A percentile compares a stretch with the other conserved stretches of the same genome.
These are phyloP conservation scores for Endocladia muricata DNA, from an alignment of 31 red algal species.

Conservation along the genomic window DNA sequence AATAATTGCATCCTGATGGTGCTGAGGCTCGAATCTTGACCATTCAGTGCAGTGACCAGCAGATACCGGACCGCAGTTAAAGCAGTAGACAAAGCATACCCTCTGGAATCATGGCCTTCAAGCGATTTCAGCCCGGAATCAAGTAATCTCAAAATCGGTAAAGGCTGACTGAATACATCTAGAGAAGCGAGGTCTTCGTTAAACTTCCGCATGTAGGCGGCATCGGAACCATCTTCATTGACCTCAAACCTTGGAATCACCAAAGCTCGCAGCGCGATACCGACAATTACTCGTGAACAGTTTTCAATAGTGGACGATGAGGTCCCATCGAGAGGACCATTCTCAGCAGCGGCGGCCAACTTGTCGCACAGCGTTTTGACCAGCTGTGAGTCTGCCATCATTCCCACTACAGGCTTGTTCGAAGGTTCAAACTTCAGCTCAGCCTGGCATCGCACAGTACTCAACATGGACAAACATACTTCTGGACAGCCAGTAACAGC, in stretches of 20 bases:
- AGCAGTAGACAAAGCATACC: slow-evolving; percentile 77
- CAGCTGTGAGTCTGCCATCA: slow-evolving; percentile 70
- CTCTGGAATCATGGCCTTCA: slow-evolving; percentile 33
- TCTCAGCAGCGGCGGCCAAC: slow-evolving; percentile 43
- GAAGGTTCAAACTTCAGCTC: slow-evolving; percentile 83
- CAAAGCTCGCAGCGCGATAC: slow-evolving; percentile 72
- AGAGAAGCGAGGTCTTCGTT: slow-evolving; percentile 64
- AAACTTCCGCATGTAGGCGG: slow-evolving; percentile 63
- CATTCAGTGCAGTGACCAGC: slow-evolving; percentile 74
- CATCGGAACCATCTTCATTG: slow-evolving; percentile 53
- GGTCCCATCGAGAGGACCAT: slow-evolving; percentile 50
- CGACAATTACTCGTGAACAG: slow-evolving; percentile 72
- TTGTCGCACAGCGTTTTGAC: slow-evolving; percentile 57
- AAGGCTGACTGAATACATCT: slow-evolving; percentile 63
- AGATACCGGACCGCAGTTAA: slow-evolving; percentile 75
- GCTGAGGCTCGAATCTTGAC: slow-evolving; percentile 73
- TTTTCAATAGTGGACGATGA: slow-evolving; percentile 78
- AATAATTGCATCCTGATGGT: slow-evolving; percentile 69
- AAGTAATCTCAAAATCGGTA: slow-evolving; percentile 58
- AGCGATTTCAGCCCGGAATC: slow-evolving; percentile 68
- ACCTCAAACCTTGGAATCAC: slow-evolving; percentile 77
- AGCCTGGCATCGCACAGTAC: slow-evolving; percentile 73
- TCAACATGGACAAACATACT: slow-evolving; percentile 65
- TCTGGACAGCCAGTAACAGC: slow-evolving; percentile 69
- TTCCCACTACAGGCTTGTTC: slow-evolving; percentile 74